Evolutionary conservation across 495 filamentous ascomycete species (phyloP).

Genomic region (Entonaema liquescens): DNA sequence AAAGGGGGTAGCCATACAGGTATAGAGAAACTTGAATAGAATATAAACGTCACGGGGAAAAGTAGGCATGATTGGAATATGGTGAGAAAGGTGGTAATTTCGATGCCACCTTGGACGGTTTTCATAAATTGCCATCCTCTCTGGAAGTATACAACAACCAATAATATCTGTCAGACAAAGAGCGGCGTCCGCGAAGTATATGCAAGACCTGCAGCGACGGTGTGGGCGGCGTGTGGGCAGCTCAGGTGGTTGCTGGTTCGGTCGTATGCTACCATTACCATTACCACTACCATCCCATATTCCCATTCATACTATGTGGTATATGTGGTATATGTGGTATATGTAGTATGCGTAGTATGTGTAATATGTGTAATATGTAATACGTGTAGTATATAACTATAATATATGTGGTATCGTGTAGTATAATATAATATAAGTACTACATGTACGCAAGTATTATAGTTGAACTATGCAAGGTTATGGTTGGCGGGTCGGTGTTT

Average conservation of each 20-base stretch:
- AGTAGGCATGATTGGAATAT: conserved; percentile 43
- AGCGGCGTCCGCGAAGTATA: conserved; percentile 22
- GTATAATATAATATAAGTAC: background rate
- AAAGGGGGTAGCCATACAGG: conserved; percentile 25
- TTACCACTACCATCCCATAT: background rate
- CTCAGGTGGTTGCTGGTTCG: conserved; percentile 26
- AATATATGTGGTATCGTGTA: background rate
- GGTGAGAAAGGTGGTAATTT: conserved; percentile 43
- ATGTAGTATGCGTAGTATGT: background rate
- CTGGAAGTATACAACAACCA: conserved; percentile 38
- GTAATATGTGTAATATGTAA: conserved; percentile 8
- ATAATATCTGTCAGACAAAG: conserved; percentile 21
- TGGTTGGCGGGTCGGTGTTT: conserved; percentile 2
- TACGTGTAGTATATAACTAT: background rate
- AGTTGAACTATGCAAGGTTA: background rate
- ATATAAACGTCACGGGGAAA: conserved; percentile 33
- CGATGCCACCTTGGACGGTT: conserved; percentile 47
- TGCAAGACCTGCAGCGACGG: conserved; percentile 41
- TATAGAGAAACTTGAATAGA: conserved; percentile 7
- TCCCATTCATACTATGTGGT: background rate
- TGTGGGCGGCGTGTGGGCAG: conserved; percentile 8
- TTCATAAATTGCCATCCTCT: conserved; percentile 46
- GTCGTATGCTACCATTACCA: conserved; percentile 28
- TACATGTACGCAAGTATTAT: too few relatives aligned
- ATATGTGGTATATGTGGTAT: background rate